Evolutionary conservation across 768 basidiomycete species (phyloP).

Genomic region (Galerina marginata): DNA sequence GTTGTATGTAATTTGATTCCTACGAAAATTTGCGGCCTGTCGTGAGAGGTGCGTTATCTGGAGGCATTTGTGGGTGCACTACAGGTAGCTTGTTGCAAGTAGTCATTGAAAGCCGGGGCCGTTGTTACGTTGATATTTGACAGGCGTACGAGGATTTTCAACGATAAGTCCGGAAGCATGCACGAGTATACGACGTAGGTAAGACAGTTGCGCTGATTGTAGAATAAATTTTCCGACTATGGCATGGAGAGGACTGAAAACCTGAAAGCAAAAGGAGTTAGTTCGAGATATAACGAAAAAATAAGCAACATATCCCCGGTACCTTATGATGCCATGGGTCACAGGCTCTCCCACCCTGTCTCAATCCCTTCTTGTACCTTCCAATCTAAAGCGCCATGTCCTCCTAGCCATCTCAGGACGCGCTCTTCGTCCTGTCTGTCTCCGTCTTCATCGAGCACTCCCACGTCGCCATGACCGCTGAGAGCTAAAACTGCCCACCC

Average conservation of each 20-base stretch:
- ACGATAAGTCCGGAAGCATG: slow-evolving; percentile 13
- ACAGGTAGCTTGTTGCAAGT: not conserved
- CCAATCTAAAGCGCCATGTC: slow-evolving; percentile 53
- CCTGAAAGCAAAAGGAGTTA: not conserved
- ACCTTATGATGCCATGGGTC: slow-evolving; percentile 19
- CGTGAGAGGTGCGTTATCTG: slow-evolving; percentile 1
- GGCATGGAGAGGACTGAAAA: not conserved
- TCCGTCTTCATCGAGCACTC: slow-evolving; percentile 66
- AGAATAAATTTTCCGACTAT: not conserved
- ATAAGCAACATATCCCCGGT: slow-evolving; percentile 10
- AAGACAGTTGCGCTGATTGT: slow-evolving; percentile 5
- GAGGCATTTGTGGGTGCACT: slow-evolving; percentile 2
- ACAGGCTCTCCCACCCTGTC: slow-evolving; percentile 39
- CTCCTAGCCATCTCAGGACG: slow-evolving; percentile 66
- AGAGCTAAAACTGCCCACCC: slow-evolving; percentile 90
- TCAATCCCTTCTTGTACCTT: slow-evolving; percentile 69
- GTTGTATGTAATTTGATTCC: too few relatives aligned
- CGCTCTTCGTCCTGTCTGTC: slow-evolving; percentile 48
- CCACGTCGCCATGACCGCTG: slow-evolving; percentile 70
- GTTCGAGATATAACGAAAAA: not conserved
- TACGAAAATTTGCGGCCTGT: not conserved
- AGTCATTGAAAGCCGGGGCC: not conserved
- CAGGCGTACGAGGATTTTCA: slow-evolving; percentile 4
- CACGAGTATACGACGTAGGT: slow-evolving; percentile 3
- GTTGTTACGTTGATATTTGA: slow-evolving; percentile 2